Evolutionary conservation across 805 yeast species (phyloP).

Genomic region (Schwanniomyces occidentalis): DNA sequence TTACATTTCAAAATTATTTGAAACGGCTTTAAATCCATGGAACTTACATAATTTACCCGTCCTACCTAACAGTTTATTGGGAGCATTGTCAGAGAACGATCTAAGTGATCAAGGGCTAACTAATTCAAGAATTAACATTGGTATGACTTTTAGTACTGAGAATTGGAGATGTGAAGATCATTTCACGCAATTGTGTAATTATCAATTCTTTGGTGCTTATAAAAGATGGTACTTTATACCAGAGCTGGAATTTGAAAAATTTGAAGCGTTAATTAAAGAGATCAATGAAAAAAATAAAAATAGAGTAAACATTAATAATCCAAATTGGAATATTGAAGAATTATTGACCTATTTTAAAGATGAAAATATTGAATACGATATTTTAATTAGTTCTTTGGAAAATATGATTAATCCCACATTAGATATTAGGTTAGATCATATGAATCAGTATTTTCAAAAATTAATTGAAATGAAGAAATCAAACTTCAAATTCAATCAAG

Average conservation of each 20-base stretch:
- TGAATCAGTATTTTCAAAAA: slow-evolving; percentile 24
- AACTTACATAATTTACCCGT: slow-evolving; percentile 57
- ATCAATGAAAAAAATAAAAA: slow-evolving; percentile 10
- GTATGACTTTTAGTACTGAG: slow-evolving; percentile 53
- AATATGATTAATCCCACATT: slow-evolving; percentile 28
- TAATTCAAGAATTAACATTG: slow-evolving; percentile 48
- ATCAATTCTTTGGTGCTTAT: slow-evolving; percentile 54
- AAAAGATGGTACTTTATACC: slow-evolving; percentile 66
- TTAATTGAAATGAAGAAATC: slow-evolving; percentile 20
- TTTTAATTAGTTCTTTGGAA: slow-evolving; percentile 30
- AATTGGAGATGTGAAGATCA: slow-evolving; percentile 66
- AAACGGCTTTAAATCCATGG: slow-evolving; percentile 48
- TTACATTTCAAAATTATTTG: slow-evolving; percentile 17
- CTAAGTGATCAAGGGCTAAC: slow-evolving; percentile 44
- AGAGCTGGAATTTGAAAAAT: slow-evolving; percentile 51
- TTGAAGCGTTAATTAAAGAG: slow-evolving; percentile 43
- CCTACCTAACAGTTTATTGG: slow-evolving; percentile 48
- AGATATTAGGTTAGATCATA: slow-evolving; percentile 30
- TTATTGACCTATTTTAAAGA: slow-evolving; percentile 14
- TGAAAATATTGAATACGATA: slow-evolving; percentile 24
- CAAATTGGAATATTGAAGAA: slow-evolving; percentile 21
- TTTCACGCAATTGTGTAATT: slow-evolving; percentile 53
- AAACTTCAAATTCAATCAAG: slow-evolving; percentile 34
- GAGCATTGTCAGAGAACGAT: slow-evolving; percentile 41
- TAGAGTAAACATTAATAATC: slow-evolving; percentile 19